Conservation (phyloP, 495 filamentous ascomycete species). For the Neurospora sp. region DNA sequence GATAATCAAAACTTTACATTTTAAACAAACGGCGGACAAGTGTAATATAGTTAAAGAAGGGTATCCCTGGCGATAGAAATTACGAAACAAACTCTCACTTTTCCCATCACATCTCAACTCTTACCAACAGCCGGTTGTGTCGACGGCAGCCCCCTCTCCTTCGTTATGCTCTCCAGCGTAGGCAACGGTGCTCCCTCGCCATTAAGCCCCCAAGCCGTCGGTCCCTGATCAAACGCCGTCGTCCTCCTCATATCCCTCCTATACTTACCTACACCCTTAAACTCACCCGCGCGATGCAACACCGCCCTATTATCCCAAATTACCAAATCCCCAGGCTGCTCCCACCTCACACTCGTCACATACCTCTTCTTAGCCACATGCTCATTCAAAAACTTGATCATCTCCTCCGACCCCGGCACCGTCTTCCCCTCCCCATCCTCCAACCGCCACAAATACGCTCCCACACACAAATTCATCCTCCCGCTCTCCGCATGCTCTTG, state of each 20-base stretch:
- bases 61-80: not conserved
- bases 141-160: not conserved
- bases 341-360: slow-evolving; percentile 38
- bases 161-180: not conserved
- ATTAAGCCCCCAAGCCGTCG: slow-evolving; percentile 38
- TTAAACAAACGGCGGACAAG: not conserved
- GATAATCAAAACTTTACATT: not conserved
- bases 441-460: slow-evolving; percentile 46
- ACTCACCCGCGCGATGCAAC: slow-evolving; percentile 43
- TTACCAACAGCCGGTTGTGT: not conserved
- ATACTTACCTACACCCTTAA: slow-evolving; percentile 40
- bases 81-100: not conserved
- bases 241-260: slow-evolving; percentile 44
- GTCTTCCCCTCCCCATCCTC: slow-evolving; percentile 31
- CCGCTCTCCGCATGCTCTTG: slow-evolving; percentile 45
- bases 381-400: slow-evolving; percentile 35
- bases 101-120: not conserved
- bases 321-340: slow-evolving; percentile 38
- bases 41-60: not conserved
- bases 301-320: slow-evolving; percentile 53
- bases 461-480: slow-evolving; percentile 44
- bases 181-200: slow-evolving; percentile 1
- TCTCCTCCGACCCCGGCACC: slow-evolving; percentile 20
- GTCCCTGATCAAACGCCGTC: slow-evolving; percentile 39
- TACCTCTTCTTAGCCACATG: slow-evolving; percentile 43